These are phyloP conservation scores for Sphaerobolus stellatus DNA, from an alignment of 1,284 basidiomycete species.

Conservation along the genomic window DNA sequence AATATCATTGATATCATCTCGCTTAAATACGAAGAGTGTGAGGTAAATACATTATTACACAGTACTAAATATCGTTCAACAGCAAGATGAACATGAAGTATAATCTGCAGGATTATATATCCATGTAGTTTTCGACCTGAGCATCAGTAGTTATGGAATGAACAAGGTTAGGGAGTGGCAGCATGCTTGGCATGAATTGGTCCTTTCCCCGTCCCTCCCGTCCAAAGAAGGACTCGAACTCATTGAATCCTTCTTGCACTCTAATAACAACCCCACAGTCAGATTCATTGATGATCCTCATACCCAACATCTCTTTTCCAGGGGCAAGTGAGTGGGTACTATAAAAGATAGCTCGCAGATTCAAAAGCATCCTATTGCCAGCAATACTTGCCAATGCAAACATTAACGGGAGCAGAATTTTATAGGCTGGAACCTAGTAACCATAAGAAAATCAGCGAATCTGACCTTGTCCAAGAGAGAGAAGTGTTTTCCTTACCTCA, in stretches of 20 bases:
- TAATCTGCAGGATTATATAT: too few relatives aligned
- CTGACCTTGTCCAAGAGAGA: neutral
- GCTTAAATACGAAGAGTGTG: too few relatives aligned
- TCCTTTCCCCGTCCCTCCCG: neutral
- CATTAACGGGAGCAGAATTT: slow-evolving; percentile 6
- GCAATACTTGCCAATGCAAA: slow-evolving; percentile 7
- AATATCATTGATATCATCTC: too few relatives aligned
- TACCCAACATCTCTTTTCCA: neutral
- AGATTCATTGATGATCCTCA: neutral
- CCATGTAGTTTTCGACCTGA: too few relatives aligned
- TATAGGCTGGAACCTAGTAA: neutral
- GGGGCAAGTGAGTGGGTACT: slow-evolving; percentile 1
- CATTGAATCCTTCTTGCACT: slow-evolving; percentile 2
- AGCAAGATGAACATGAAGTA: too few relatives aligned
- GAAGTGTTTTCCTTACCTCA: too few relatives aligned
- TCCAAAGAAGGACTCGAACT: slow-evolving; percentile 13
- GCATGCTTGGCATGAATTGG: too few relatives aligned
- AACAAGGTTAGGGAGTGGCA: too few relatives aligned
- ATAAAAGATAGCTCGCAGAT: slow-evolving; percentile 7
- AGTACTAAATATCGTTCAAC: too few relatives aligned
- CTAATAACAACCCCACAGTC: slow-evolving; percentile 6
- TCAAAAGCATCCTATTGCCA: slow-evolving; percentile 11
- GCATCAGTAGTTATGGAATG: too few relatives aligned
- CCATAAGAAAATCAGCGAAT: neutral
- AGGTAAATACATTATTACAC: too few relatives aligned